These are phyloP conservation scores for Iberis amara DNA, from an alignment of 441 rosid genomes.

Conservation along the genomic window DNA sequence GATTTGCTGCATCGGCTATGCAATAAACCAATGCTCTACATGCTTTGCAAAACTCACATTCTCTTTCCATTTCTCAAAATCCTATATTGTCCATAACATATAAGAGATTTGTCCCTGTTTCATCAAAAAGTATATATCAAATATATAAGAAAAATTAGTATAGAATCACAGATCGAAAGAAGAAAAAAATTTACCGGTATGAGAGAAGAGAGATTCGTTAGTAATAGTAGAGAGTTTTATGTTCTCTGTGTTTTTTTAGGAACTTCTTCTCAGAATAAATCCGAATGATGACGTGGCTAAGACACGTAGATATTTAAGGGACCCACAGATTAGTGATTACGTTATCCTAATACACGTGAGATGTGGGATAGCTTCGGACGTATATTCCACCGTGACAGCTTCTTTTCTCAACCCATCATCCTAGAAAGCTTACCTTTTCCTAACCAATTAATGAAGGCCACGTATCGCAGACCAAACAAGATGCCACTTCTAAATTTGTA, in stretches of 20 bases:
- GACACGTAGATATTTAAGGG: conserved; percentile 33
- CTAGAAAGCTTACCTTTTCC: conserved; percentile 28
- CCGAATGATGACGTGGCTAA: conserved; percentile 41
- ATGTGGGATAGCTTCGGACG: conserved; percentile 32
- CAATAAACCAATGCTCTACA: conserved; percentile 70
- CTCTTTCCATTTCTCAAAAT: conserved; percentile 53
- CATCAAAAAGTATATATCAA: conserved; percentile 21
- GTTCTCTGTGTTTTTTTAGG: conserved; percentile 25
- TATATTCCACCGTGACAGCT: conserved; percentile 23
- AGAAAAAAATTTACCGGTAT: background rate
- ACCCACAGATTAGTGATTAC: conserved; percentile 35
- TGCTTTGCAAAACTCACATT: conserved; percentile 67
- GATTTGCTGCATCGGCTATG: conserved; percentile 70
- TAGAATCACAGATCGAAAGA: conserved; percentile 16
- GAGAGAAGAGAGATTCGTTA: conserved; percentile 25
- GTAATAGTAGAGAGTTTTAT: conserved; percentile 18
- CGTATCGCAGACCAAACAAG: conserved; percentile 19
- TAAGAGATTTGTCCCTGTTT: conserved; percentile 26
- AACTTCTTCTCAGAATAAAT: conserved; percentile 28
- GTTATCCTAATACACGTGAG: conserved; percentile 50
- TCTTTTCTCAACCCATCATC: conserved; percentile 30
- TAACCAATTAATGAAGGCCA: conserved; percentile 26
- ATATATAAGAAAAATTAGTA: background rate
- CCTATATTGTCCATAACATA: conserved; percentile 16
- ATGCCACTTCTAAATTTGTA: too few species aligned